phyloP scores from a whole-genome alignment of 345 rosid species.

The Gossypium bickii region DNA sequence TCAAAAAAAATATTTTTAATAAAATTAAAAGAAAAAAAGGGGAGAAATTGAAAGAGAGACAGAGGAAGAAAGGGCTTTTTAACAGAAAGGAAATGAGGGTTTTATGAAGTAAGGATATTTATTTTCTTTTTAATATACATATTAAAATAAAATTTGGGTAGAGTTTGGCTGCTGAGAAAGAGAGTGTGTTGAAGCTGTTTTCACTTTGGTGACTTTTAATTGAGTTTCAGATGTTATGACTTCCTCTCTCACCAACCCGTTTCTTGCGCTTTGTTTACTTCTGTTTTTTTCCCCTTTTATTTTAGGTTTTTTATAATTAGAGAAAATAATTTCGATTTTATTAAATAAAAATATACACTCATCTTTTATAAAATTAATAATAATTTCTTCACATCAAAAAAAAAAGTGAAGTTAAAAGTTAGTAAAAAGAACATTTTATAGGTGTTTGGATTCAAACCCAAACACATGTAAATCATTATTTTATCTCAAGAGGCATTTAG shows the following conservation, averaged over 20 bases:
- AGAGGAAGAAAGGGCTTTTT: not conserved
- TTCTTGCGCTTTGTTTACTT: not conserved
- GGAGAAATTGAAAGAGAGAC: not conserved
- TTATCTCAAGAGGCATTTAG: too few species aligned
- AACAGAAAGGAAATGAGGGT: not conserved
- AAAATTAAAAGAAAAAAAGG: not conserved
- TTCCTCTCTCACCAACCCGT: not conserved
- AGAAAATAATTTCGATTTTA: too few species aligned
- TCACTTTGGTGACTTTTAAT: slow-evolving; percentile 6
- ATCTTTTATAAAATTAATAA: too few species aligned
- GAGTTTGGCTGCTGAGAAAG: not conserved
- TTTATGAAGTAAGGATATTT: not conserved
- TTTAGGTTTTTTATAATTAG: not conserved
- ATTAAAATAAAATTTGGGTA: not conserved
- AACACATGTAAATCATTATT: too few species aligned
- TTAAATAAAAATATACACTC: too few species aligned
- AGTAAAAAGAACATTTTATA: too few species aligned
- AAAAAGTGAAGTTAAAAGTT: too few species aligned
- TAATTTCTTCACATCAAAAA: too few species aligned
- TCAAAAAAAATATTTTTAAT: not conserved
- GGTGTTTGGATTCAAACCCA: too few species aligned
- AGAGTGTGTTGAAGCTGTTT: not conserved
- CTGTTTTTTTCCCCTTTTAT: not conserved
- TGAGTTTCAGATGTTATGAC: not conserved
- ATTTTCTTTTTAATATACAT: not conserved